Base-by-base conservation (phyloP, 129 eudicot species). In the Arctium lappa region DNA sequence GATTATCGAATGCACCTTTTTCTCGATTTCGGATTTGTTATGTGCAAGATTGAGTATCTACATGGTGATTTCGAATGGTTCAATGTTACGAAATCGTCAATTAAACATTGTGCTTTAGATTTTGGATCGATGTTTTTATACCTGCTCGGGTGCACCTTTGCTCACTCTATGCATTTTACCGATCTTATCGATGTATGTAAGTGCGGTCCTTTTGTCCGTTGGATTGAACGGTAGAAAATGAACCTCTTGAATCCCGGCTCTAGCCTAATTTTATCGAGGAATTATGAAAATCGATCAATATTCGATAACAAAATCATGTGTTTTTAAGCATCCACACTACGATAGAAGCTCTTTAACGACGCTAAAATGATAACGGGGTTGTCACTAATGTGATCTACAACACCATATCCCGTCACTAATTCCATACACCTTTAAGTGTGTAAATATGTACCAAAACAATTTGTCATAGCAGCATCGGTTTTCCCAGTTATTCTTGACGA, bases 111-210 rank as follows among this genome's bases (percentile, higher is more conserved):
- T 8, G 62, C 38, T 50, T 76, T 75, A 62, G 38, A 73, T 33
- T 81, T 40, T 46, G 6, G 70, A 66, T 66, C 3, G 16, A 65
- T 66, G 16, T 65, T 27, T 53, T 5, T 50, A 6, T 86, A 94
- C 98, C 97, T 91, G 98, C 87, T 94, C 98, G 0, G 98, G 98
- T 76, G 98, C 98, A 76, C 98, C 98, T 90, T 94, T 94, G 93
- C 98, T 94, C 78, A 94, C 98, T 85, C 98, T 89, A 65, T 89
- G 97, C 98, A 94, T 94, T 81, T 83, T 92, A 44, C 97, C 98
- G 9, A 62, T 81, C 30, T 85, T 82, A 80, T 94, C 98, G 16
- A 85, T 83, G 82, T 91, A 94, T 3, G 98, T 94, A 46, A 94
- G 91, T 0, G 98, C 97, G 30, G 98, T 94, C 76, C 98, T 86